Percentiles rank a stretch among this genome's conserved stretches.
Evolutionary conservation across 2,329 filamentous ascomycete genomes (phyloP).

Genomic region (Neonectria coccinea): DNA sequence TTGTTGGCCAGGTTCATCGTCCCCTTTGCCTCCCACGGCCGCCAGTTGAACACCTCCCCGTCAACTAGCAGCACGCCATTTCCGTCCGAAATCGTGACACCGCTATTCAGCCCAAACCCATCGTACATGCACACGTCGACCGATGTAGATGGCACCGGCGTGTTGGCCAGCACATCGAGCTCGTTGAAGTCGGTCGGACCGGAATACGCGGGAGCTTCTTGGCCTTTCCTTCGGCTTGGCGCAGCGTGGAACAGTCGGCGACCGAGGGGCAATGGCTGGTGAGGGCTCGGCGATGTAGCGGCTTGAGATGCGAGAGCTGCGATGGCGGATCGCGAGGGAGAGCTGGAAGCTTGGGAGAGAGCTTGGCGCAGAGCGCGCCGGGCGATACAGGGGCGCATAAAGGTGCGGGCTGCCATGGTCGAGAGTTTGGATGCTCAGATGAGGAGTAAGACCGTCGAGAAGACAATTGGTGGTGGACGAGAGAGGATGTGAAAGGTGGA

Average conservation of each 20-base stretch:
- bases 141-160: conserved; percentile 81
- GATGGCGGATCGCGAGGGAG: conserved; percentile 29
- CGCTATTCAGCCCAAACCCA: conserved; percentile 89
- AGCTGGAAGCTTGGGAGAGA: conserved; percentile 30
- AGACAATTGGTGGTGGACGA: conserved; percentile 13
- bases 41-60: conserved; percentile 90
- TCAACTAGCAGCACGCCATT: conserved; percentile 82
- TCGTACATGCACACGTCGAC: conserved; percentile 85
- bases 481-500: conserved; percentile 7
- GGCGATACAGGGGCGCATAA: conserved; percentile 35
- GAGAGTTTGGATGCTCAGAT: not conserved
- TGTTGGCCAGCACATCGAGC: conserved; percentile 82
- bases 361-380: conserved; percentile 38
- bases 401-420: conserved; percentile 40
- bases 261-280: conserved; percentile 11
- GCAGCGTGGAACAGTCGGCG: conserved; percentile 40
- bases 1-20: conserved; percentile 71
- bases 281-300: conserved; percentile 3
- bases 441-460: not conserved
- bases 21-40: conserved; percentile 75
- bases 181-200: conserved; percentile 73
- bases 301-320: conserved; percentile 28
- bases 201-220: conserved; percentile 47
- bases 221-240: conserved; percentile 33
- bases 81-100: conserved; percentile 75